Evolutionary conservation across 148 eudicot species (phyloP), one percentile per base, ranked within the genome.

Genomic region (Oxyria digyna): DNA sequence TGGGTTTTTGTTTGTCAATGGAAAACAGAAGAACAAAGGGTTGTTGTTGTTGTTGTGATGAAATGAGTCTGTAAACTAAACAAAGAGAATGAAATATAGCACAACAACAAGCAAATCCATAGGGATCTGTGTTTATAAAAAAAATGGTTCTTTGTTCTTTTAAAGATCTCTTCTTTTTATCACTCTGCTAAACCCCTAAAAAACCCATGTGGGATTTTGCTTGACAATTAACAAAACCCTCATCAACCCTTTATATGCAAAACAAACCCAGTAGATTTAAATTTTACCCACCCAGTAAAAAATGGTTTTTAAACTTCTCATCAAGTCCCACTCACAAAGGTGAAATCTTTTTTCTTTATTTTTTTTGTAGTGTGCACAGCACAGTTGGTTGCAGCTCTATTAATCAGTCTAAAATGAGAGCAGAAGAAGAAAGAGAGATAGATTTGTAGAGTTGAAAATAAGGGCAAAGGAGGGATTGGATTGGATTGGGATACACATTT

Each of bases 71-170:
- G 40, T 71, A 59, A 71, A 71, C 73, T 59, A 59, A 41, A 42
- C 74, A 71, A 71, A 71, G 48, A 42, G 74, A 71, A 71, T 42
- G 68, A 59, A n/a, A 42, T 35, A 32, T 42, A 52, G 18, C 26
- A 59, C 67, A 52, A 38, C 67, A 52, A 38, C 33, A 24, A 62
- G 74, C 68, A 27, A 40, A 55, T 71, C 68, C 68, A 59, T 71
- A 27, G 74, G 74, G 74, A 71, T 71, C 74, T 71, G 74, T 71
- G 74, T 41, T 24, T 66, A n/a, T 35, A 66, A 23, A n/a, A n/a
- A n/a, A n/a, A n/a, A 40, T 65, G 35, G 18, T 38, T 65, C 5
- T 37, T 66, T 32, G 0, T 24, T 63, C 32, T 71, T 67, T 55
- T 67, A 71, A 71, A 71, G 73, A 71, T 67, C 32, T 32, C 49